Evolutionary conservation across 2,329 filamentous ascomycete species (phyloP).

Genomic region (Fusarium mexicanum): DNA sequence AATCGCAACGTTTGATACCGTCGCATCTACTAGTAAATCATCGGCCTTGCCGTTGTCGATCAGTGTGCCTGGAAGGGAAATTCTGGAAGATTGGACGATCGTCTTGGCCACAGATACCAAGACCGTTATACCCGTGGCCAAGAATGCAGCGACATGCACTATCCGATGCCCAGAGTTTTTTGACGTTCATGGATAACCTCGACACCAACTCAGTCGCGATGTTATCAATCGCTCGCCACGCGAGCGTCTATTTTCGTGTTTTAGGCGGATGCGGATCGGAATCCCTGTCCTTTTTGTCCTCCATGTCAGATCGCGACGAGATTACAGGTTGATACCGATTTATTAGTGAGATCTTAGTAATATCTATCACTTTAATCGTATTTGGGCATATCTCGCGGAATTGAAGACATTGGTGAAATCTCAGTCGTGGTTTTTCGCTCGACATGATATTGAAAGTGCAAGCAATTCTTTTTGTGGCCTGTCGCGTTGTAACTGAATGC

Average conservation of each 20-base stretch:
- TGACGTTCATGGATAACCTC: background rate
- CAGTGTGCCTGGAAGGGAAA: background rate
- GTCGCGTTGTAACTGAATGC: rapidly evolving
- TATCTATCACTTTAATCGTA: background rate
- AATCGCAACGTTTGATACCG: background rate
- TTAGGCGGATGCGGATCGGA: background rate
- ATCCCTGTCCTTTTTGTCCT: background rate
- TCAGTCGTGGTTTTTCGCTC: rapidly evolving
- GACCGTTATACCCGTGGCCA: background rate
- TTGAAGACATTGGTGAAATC: too few species aligned
- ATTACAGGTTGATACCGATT: background rate
- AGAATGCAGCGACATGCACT: background rate
- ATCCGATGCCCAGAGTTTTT: background rate
- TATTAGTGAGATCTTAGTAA: constrained; percentile 1
- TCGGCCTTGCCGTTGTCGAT: constrained; percentile 4
- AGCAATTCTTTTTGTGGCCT: rapidly evolving
- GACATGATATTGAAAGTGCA: rapidly evolving
- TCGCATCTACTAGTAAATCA: background rate
- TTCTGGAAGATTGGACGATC: constrained; percentile 9
- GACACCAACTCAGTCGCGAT: background rate
- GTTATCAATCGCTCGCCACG: constrained; percentile 18
- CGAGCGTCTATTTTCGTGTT: background rate
- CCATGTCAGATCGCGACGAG: background rate
- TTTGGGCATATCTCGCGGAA: background rate
- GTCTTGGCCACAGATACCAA: background rate